These are phyloP conservation scores for Boletus rufocinnamomeus DNA, from an alignment of 768 basidiomycete species.

Conservation along the genomic window DNA sequence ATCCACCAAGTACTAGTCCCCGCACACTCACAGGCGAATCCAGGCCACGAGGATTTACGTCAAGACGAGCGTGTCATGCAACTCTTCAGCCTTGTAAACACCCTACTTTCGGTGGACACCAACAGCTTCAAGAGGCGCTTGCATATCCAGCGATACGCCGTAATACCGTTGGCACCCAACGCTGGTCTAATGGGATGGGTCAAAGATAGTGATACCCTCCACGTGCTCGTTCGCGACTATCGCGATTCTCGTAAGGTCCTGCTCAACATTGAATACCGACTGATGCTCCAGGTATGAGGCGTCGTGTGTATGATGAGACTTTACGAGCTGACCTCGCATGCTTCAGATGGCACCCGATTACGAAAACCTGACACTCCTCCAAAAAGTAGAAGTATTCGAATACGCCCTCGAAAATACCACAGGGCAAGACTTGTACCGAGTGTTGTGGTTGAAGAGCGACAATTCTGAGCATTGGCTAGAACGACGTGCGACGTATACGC, in stretches of 20 bases:
- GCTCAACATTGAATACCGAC: constrained; percentile 96
- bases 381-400: constrained; percentile 99
- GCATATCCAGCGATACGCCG: constrained; percentile 89
- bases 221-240: constrained; percentile 94
- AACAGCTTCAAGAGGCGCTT: constrained; percentile 95
- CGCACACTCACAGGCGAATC: constrained; percentile 4
- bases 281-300: constrained; percentile 92
- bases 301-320: constrained; percentile 58
- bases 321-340: constrained; percentile 3
- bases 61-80: constrained; percentile 99
- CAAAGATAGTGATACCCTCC: constrained; percentile 91
- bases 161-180: constrained; percentile 94
- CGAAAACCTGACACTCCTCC: constrained; percentile 88
- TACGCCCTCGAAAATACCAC: constrained; percentile 98
- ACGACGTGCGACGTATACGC: constrained; percentile 91
- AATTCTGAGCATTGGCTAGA: constrained; percentile 99
- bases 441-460: constrained; percentile 92
- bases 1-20: no score
- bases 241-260: constrained; percentile 95
- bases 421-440: constrained; percentile 95
- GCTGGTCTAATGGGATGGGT: constrained; percentile 97
- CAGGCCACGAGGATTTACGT: constrained; percentile 97
- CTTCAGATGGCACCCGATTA: constrained; percentile 97
- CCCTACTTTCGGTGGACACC: constrained; percentile 87
- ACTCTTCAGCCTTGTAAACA: constrained; percentile 95